Evolutionary conservation across 176 grass and related monocot genomes (phyloP).

Genomic region (Paspalum notatum): DNA sequence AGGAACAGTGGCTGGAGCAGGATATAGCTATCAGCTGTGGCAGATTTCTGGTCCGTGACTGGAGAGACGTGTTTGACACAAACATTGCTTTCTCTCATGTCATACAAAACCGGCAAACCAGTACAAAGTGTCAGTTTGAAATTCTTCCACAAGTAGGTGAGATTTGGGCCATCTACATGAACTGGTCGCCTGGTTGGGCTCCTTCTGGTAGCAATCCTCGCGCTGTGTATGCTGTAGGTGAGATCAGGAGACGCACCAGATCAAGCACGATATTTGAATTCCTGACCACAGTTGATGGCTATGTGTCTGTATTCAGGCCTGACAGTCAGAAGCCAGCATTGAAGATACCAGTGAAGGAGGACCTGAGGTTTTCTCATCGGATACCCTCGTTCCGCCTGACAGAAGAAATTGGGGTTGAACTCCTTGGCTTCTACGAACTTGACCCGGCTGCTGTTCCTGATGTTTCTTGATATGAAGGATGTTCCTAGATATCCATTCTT

Average conservation of each 20-base stretch:
- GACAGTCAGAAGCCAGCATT: slow-evolving; percentile 31
- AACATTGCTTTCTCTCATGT: slow-evolving; percentile 71
- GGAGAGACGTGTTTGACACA: slow-evolving; percentile 40
- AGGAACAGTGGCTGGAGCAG: slow-evolving; percentile 54
- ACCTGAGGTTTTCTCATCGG: slow-evolving; percentile 74
- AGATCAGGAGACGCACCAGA: slow-evolving; percentile 59
- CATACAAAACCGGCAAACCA: slow-evolving; percentile 19
- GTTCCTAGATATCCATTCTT: not conserved
- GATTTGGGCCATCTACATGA: slow-evolving; percentile 81
- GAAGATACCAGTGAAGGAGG: slow-evolving; percentile 55
- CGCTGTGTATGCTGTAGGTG: slow-evolving; percentile 58
- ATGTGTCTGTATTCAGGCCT: slow-evolving; percentile 65
- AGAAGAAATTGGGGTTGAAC: slow-evolving; percentile 64
- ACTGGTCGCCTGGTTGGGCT: slow-evolving; percentile 64
- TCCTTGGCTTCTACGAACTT: slow-evolving; percentile 78
- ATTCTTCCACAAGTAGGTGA: slow-evolving; percentile 65
- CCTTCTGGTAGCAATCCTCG: slow-evolving; percentile 7
- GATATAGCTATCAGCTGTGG: slow-evolving; percentile 61
- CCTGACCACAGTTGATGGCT: slow-evolving; percentile 58
- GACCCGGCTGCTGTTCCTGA: slow-evolving; percentile 74
- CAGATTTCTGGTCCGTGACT: slow-evolving; percentile 59
- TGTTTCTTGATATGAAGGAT: not conserved
- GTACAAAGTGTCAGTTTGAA: slow-evolving; percentile 36
- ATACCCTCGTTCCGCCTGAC: slow-evolving; percentile 68
- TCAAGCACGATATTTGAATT: slow-evolving; percentile 43